Base-by-base conservation (phyloP, 495 filamentous ascomycete genomes). In the Talaromyces nanjingensis region DNA sequence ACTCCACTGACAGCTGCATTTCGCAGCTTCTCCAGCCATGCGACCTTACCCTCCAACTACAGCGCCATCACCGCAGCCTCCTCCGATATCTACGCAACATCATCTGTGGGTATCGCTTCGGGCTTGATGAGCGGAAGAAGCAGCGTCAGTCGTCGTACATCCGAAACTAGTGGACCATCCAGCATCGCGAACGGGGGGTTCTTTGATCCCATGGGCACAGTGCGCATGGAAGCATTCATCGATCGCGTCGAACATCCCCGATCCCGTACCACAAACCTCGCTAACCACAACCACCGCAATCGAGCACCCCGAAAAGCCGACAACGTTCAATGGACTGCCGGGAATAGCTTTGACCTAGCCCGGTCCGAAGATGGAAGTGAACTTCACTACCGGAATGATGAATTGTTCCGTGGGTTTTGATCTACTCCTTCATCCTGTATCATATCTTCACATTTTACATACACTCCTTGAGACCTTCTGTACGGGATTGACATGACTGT, bases 171-270 rank as follows among this genome's bases (percentile, higher is more conserved):
- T 62, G 74, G 72, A 1, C 67, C 65, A 16, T 69, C 72, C 33
- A 66, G 60, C 58, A 71, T 62, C 39, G 66, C 62, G 57, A 76
- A 72, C 0, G 73, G 72, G 27, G 79, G 81, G 63, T 79, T 81
- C 67, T 83, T 82, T 63, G 83, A 85, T 62, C 87, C 89, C 0
- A 89, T 96, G 31, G 94, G 94, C 16, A 97, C 92, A 9, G 86
- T 98, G 47, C 86, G 94, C 31, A 98, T 98, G 94, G 94, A 98
- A 73, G 94, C 94, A 0, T 98, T 98, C 58, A 79, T 81, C 33
- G 77, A 79, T 62, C 74, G 71, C 39, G 72, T 76, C 4, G 73
- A 77, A 3, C 69, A 72, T 24, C 75, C 72, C 64, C 73, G 74
- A 29, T 66, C 71, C 27, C 70, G 71, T 20, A 63, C 65, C 7